Evolutionary conservation across 768 basidiomycete species (phyloP).

Genomic region (Trametes coccinea): DNA sequence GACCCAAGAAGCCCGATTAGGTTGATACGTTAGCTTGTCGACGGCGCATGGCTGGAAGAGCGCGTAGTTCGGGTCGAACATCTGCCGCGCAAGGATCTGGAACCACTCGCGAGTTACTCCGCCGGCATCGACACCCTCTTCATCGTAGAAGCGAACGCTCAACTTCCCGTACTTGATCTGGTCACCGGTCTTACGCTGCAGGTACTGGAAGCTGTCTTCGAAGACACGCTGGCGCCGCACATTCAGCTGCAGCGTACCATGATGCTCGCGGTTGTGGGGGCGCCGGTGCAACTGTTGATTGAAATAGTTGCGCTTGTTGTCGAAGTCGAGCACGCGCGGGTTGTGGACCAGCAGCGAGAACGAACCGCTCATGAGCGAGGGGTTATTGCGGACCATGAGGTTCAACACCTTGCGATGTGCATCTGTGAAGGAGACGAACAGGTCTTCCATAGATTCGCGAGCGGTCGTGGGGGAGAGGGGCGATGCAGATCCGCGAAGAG

Average conservation of each 20-base stretch:
- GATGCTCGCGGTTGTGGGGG: constrained; percentile 76
- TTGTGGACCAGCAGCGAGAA: constrained; percentile 97
- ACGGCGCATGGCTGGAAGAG: constrained; percentile 98
- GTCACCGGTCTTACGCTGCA: constrained; percentile 88
- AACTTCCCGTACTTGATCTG: constrained; percentile 98
- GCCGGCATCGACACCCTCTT: constrained; percentile 98
- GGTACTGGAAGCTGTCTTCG: constrained; percentile 93
- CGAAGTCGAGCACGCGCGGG: constrained; percentile 95
- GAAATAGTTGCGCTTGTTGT: constrained; percentile 98
- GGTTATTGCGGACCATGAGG: constrained; percentile 97
- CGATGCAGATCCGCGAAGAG: constrained; percentile 63
- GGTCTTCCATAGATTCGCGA: constrained; percentile 80
- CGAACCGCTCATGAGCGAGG: constrained; percentile 95
- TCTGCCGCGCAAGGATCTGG: constrained; percentile 95
- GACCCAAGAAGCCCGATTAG: constrained; percentile 90
- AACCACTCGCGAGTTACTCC: constrained; percentile 99
- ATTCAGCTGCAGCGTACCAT: constrained; percentile 82
- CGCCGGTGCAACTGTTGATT: constrained; percentile 88
- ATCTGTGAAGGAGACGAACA: constrained; percentile 93
- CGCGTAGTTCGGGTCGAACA: constrained; percentile 99
- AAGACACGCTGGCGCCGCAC: constrained; percentile 91
- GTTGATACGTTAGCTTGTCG: constrained; percentile 93
- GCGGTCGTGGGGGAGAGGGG: constrained; percentile 67
- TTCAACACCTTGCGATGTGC: constrained; percentile 92
- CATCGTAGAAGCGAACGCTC: constrained; percentile 92